Evolutionary conservation across 805 yeast species (phyloP).

Genomic region (Starmerella kuoi): DNA sequence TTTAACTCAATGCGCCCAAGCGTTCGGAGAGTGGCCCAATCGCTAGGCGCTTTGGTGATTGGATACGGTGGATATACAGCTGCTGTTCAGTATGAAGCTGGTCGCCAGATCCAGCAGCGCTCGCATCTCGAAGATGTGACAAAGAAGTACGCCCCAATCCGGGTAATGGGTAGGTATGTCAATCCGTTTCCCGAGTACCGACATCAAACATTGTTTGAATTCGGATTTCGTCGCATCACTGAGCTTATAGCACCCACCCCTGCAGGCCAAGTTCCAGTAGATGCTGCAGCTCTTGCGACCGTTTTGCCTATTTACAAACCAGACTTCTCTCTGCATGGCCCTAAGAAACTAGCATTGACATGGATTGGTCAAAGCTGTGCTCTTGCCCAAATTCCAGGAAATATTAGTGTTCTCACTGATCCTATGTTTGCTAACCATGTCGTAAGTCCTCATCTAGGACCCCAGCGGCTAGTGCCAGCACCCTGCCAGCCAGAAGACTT

Average conservation of each 20-base stretch:
- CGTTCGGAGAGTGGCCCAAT: conserved; percentile 4
- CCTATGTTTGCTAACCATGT: conserved; percentile 64
- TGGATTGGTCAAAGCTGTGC: conserved; percentile 95
- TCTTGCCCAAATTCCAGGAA: conserved; percentile 48
- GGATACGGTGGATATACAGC: conserved; percentile 22
- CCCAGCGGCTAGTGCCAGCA: conserved; percentile 67
- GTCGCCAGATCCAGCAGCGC: conserved; percentile 16
- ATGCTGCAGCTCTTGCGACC: conserved; percentile 37
- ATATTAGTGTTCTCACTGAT: conserved; percentile 69
- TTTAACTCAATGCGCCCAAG: background rate
- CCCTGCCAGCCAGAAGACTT: conserved; percentile 57
- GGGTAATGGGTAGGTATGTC: conserved; percentile 54
- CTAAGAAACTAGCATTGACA: conserved; percentile 45
- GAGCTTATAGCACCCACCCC: conserved; percentile 54
- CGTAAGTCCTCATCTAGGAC: conserved; percentile 56
- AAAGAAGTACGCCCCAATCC: conserved; percentile 21
- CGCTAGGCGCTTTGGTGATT: conserved; percentile 7
- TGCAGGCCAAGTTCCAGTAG: conserved; percentile 48
- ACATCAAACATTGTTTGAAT: conserved; percentile 80
- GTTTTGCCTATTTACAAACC: conserved; percentile 53
- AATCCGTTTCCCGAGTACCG: conserved; percentile 88
- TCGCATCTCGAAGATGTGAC: conserved; percentile 16
- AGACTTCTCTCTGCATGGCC: conserved; percentile 25
- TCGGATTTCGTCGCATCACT: conserved; percentile 54
- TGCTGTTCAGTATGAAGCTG: conserved; percentile 14